Conservation (phyloP, 306 rosid genomes). For the Cucumis sativus region DNA sequence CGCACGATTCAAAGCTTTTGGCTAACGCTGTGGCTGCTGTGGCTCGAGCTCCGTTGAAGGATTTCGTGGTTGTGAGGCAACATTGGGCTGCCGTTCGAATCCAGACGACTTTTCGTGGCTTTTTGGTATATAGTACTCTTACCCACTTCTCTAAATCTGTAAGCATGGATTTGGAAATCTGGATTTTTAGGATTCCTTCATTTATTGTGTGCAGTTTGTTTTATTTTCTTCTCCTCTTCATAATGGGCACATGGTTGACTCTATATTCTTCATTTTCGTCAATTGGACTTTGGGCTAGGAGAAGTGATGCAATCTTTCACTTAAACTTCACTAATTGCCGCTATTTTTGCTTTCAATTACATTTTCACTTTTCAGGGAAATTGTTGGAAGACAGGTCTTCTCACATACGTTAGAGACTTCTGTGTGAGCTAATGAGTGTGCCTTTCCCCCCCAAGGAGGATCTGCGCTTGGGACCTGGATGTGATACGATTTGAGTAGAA, state of each 20-base stretch:
- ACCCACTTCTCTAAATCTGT: background rate
- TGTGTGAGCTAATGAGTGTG: background rate
- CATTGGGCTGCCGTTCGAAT: slow-evolving; percentile 80
- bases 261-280: background rate
- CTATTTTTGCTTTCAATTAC: background rate
- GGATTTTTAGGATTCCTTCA: background rate
- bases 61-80: slow-evolving; percentile 44
- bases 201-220: background rate
- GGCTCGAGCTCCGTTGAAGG: slow-evolving; percentile 53
- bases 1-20: slow-evolving; percentile 33
- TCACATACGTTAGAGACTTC: background rate
- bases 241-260: background rate
- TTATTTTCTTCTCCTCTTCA: background rate
- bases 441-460: background rate
- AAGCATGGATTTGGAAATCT: background rate
- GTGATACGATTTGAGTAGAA: background rate
- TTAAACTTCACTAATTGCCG: background rate
- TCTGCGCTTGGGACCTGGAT: background rate
- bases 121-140: slow-evolving; percentile 32
- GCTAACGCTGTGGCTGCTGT: slow-evolving; percentile 66
- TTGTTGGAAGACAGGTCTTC: background rate
- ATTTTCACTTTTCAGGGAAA: background rate
- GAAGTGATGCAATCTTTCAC: background rate
- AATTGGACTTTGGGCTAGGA: background rate
- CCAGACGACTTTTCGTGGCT: slow-evolving; percentile 65